Base-by-base conservation (phyloP, 1,139 yeast genomes). In the Pichia terricola region DNA sequence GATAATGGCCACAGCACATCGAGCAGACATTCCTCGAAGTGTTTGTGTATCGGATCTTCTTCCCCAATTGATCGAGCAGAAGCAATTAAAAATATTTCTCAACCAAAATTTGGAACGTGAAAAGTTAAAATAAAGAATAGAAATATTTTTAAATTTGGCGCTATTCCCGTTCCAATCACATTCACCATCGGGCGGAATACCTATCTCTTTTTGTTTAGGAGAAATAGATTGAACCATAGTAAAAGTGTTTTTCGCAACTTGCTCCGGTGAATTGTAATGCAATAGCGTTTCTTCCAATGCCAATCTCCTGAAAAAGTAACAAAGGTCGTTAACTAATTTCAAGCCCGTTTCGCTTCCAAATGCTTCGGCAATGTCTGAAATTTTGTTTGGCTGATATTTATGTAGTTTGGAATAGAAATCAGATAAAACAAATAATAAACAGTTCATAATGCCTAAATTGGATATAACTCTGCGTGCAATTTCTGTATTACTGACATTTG, bases 121-220 rank as follows among this genome's bases (percentile, higher is more conserved):
- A 39, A 69, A 61, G 37, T 79, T 65, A 46, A 68, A 68, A 45
- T 87, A 69, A 26, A 79, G 57, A 50, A 79, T 79, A 2, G 75
- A 61, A 0, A 81, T 63, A 53, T 82, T 83, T 53, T 81, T 82
- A 61, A 68, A 77, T 49, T 74, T 73, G 1, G 81, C 74, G 39
- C 72, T 69, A 4, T 74, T 69, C 9, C 67, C 68, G 34, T 69
- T 56, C 71, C 44, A 58, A 58, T 62, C 43, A 60, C 64, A 41
- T 3, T 38, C 61, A 54, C 37, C 63, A 52, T 38, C 58, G 33
- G 47, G 43, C 0, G 72, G 70, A 26, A 66, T 63, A 3, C 65
- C 67, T 3, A 67, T 55, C 45, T 61, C 62, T 5, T 70, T 56
- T 41, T 66, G 67, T n/a, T 60, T 56, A 5, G 62, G 64, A 2